A percentile compares a stretch with the other conserved stretches of the same genome.
Evolutionary conservation across 2,329 filamentous ascomycete genomes (phyloP).

Genomic region (Pleurostoma richardsiae): DNA sequence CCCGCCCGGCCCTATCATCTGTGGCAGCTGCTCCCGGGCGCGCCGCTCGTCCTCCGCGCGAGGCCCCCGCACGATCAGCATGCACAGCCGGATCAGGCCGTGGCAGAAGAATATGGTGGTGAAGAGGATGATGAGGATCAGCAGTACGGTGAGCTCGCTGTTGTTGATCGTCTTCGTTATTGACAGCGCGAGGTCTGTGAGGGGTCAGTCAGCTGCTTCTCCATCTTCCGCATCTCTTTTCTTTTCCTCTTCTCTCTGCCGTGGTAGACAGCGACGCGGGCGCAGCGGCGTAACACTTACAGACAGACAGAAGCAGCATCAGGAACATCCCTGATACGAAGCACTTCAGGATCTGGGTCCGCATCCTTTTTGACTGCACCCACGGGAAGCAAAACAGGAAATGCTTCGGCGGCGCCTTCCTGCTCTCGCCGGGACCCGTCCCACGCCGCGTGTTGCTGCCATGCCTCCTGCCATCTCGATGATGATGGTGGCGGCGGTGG

Average conservation of each 20-base stretch:
- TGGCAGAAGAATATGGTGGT: conserved; percentile 78
- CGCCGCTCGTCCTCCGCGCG: conserved; percentile 18
- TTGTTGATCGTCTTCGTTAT: conserved; percentile 59
- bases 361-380: conserved; percentile 47
- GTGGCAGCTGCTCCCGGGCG: conserved; percentile 19
- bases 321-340: conserved; percentile 63
- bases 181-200: conserved; percentile 67
- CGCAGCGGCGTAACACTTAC: conserved; percentile 42
- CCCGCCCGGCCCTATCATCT: conserved; percentile 51
- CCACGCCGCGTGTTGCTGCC: conserved; percentile 3
- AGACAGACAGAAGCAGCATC: conserved; percentile 54
- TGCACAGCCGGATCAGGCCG: conserved; percentile 66
- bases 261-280: not conserved
- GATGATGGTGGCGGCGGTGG: not conserved
- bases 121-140: conserved; percentile 72
- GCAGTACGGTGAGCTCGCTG: conserved; percentile 71
- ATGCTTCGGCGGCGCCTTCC: conserved; percentile 24
- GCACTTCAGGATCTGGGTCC: conserved; percentile 53
- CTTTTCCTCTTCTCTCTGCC: too few species aligned
- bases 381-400: conserved; percentile 53
- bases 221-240: too few species aligned
- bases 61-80: conserved; percentile 53
- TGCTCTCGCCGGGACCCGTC: conserved; percentile 2
- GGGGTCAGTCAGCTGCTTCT: conserved; percentile 1
- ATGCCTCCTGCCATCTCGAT: conserved; percentile 10